phyloP scores from a whole-genome alignment of 305 asterid species.

The Vinca major region DNA sequence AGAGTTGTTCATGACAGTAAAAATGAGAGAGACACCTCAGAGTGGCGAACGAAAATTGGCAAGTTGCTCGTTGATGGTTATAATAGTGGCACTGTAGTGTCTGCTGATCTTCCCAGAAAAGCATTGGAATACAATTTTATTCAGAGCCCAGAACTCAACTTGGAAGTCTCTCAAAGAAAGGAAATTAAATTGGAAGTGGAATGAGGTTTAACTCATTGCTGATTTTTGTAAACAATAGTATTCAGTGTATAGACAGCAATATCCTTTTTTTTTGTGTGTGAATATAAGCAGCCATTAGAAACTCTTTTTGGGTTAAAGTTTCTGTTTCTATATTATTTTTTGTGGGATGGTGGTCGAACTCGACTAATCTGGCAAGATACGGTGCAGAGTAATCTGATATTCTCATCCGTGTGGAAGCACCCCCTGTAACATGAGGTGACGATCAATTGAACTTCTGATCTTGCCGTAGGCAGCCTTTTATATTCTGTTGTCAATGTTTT shows the following conservation, averaged over 20 bases:
- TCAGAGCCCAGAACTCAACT: conserved; percentile 30
- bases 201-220: conserved; percentile 23
- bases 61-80: conserved; percentile 76
- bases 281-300: no score
- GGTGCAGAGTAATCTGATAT: no score
- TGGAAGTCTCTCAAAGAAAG: conserved; percentile 20
- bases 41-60: conserved; percentile 82
- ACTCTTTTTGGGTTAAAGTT: neutral
- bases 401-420: no score
- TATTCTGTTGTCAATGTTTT: no score
- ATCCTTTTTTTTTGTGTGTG: neutral
- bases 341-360: no score
- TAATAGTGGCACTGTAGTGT: conserved; percentile 48
- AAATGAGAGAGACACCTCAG: conserved; percentile 51
- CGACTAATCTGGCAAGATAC: no score
- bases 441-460: no score
- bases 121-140: conserved; percentile 26
- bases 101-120: conserved; percentile 26
- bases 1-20: conserved; percentile 73
- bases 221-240: neutral
- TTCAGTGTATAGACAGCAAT: neutral
- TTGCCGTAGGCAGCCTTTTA: no score
- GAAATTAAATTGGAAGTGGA: conserved; percentile 38
- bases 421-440: no score
- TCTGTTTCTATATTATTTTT: no score